phyloP scores from a whole-genome alignment of 2,329 filamentous ascomycete species.

The Colletotrichum godetiae region DNA sequence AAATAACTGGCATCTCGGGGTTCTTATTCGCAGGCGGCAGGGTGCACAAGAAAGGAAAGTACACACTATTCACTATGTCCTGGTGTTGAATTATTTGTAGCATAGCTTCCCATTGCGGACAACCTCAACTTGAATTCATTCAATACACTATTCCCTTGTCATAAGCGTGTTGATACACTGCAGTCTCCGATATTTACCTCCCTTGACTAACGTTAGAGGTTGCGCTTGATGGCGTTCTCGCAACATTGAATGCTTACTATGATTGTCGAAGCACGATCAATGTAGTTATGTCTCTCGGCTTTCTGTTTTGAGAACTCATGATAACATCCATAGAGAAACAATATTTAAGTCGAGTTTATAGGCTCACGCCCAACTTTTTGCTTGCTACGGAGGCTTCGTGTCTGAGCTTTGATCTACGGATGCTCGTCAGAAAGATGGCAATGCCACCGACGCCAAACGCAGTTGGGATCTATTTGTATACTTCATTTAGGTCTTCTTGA shows the following conservation, averaged over 20 bases:
- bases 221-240: not conserved
- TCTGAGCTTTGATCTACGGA: not conserved
- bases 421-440: not conserved
- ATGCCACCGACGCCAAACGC: not conserved
- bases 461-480: constrained; percentile 31
- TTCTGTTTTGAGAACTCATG: not conserved
- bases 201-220: not conserved
- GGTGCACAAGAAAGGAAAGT: not conserved
- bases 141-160: too few relatives aligned
- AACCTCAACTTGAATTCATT: too few relatives aligned
- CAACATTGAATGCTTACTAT: not conserved
- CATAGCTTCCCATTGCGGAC: too few relatives aligned
- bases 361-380: constrained; percentile 33
- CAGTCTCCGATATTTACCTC: not conserved
- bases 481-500: constrained; percentile 28
- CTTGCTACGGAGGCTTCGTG: constrained; percentile 27
- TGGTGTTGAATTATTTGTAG: too few relatives aligned
- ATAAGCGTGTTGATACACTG: not conserved
- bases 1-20: not conserved
- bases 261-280: not conserved
- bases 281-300: not conserved
- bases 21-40: not conserved
- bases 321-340: not conserved
- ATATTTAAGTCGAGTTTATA: not conserved
- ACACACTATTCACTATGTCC: not conserved